Evolutionary conservation across 2,329 filamentous ascomycete genomes (phyloP).

Genomic region (Aspergillus sp.): DNA sequence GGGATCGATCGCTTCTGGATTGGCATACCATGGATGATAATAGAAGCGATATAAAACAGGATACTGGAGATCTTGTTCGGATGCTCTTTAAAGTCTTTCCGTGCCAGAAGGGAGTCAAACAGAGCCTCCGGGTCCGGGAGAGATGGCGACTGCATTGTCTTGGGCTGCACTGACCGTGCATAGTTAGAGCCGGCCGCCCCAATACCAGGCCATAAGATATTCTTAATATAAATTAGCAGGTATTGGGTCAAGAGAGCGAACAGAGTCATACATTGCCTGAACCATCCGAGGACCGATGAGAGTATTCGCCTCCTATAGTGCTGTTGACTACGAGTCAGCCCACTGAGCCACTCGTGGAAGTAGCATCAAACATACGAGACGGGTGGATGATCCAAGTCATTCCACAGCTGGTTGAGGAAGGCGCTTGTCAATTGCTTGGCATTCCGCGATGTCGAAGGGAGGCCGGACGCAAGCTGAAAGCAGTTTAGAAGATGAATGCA

Average conservation of each 20-base stretch:
- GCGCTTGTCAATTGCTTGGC: constrained; percentile 45
- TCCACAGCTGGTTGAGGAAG: constrained; percentile 54
- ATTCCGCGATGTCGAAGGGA: constrained; percentile 35
- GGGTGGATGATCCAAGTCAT: constrained; percentile 55
- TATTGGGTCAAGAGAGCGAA: constrained; percentile 16
- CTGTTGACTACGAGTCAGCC: constrained; percentile 17
- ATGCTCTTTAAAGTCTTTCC: constrained; percentile 61
- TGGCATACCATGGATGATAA: constrained; percentile 56
- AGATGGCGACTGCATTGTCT: constrained; percentile 55
- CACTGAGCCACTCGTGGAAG: constrained; percentile 19
- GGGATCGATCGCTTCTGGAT: neutral
- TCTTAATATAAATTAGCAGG: constrained; percentile 43
- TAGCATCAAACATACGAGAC: constrained; percentile 38
- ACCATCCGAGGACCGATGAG: constrained; percentile 36
- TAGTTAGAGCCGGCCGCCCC: constrained; percentile 66
- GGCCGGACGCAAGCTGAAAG: constrained; percentile 33
- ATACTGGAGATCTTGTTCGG: constrained; percentile 71
- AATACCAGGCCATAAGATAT: constrained; percentile 60
- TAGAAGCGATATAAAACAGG: constrained; percentile 71
- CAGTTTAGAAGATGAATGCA: neutral
- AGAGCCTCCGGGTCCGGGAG: constrained; percentile 64
- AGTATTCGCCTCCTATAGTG: constrained; percentile 36
- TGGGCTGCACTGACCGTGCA: constrained; percentile 62
- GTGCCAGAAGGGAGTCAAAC: constrained; percentile 66
- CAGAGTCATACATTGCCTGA: constrained; percentile 36